Conservation (phyloP, 345 rosid species). For the Brassica rapa region DNA sequence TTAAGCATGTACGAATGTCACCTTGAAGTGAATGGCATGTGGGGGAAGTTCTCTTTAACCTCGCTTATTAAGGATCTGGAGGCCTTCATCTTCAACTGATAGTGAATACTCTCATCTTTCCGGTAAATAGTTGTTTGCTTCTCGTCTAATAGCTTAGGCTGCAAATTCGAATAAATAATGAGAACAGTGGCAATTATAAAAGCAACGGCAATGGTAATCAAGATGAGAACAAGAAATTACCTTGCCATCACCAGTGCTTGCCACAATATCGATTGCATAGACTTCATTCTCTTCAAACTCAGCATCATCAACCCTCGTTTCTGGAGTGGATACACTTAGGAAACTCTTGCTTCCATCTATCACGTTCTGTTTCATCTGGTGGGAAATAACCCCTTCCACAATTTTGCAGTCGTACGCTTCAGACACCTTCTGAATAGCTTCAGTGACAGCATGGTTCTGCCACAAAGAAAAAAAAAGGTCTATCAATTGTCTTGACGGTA, state of each 20-base stretch:
- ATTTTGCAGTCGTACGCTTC: slow-evolving; percentile 95
- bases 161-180: slow-evolving; percentile 32
- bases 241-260: slow-evolving; percentile 98
- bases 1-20: slow-evolving; percentile 29
- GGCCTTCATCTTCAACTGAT: slow-evolving; percentile 97
- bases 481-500: slow-evolving; percentile 10
- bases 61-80: slow-evolving; percentile 97
- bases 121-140: slow-evolving; percentile 91
- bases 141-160: slow-evolving; percentile 97
- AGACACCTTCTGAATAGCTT: slow-evolving; percentile 96
- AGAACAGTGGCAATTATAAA: background rate
- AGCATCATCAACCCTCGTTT: slow-evolving; percentile 86
- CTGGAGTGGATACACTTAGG: slow-evolving; percentile 70
- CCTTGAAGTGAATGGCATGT: slow-evolving; percentile 94
- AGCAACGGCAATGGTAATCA: background rate
- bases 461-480: slow-evolving; percentile 21
- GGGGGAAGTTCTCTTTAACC: slow-evolving; percentile 73
- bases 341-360: slow-evolving; percentile 90
- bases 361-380: slow-evolving; percentile 85
- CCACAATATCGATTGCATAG: slow-evolving; percentile 82
- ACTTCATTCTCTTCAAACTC: slow-evolving; percentile 98
- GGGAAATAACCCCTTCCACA: slow-evolving; percentile 96
- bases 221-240: slow-evolving; percentile 40
- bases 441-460: slow-evolving; percentile 93
- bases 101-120: slow-evolving; percentile 80